Percentiles rank a stretch among this genome's conserved stretches.
phyloP scores from a whole-genome alignment of 148 eudicot genomes.

The Fagopyrum homotropicum region DNA sequence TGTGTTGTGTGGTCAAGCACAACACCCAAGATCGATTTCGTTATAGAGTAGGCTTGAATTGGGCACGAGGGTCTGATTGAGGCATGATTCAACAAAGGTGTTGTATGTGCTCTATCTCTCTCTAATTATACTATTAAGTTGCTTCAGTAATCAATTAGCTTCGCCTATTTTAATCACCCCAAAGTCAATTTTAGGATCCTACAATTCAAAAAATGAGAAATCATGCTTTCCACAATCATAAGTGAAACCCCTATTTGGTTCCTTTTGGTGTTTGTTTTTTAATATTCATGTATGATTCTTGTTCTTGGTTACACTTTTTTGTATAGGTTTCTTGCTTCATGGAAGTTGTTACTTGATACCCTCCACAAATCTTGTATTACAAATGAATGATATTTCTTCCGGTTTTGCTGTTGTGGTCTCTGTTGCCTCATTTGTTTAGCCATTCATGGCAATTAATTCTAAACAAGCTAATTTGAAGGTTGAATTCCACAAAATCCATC shows the following conservation, averaged over 20 bases:
- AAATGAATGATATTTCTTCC: conserved; percentile 13
- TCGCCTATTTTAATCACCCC: background rate
- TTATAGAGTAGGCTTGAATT: too few species aligned
- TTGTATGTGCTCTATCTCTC: conserved; percentile 33
- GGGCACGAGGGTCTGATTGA: too few species aligned
- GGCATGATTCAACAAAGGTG: conserved; percentile 35
- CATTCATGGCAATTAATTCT: conserved; percentile 47
- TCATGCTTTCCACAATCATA: conserved; percentile 78
- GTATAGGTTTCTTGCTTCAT: conserved; percentile 80
- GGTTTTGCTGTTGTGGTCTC: conserved; percentile 46
- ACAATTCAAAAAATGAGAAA: conserved; percentile 84
- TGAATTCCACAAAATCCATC: background rate
- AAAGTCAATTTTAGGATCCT: conserved; percentile 59
- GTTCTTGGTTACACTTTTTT: background rate
- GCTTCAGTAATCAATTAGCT: background rate
- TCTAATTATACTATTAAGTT: background rate
- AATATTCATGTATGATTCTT: background rate
- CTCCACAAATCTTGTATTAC: conserved; percentile 16
- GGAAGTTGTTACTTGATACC: conserved; percentile 55
- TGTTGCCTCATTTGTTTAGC: conserved; percentile 83
- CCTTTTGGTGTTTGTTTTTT: background rate
- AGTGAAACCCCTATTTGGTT: conserved; percentile 7
- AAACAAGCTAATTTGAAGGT: conserved; percentile 42
- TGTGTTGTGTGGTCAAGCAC: too few species aligned
- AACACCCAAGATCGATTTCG: too few species aligned